Evolutionary conservation across 495 filamentous ascomycete genomes (phyloP).

Genomic region (Xylaria curta): DNA sequence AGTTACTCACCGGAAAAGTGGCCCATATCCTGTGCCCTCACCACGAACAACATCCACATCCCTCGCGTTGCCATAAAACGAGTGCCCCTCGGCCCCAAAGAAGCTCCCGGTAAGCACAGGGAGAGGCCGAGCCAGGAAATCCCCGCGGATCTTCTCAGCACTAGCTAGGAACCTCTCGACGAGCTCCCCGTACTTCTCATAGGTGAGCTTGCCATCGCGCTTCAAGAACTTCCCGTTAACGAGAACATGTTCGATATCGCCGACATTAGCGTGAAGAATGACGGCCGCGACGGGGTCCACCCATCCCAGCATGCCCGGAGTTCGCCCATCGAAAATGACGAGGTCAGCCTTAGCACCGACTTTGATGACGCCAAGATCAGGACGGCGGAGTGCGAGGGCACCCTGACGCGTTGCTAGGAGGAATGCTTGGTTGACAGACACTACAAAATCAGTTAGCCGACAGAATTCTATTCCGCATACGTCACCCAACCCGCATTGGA

Average conservation of each 20-base stretch:
- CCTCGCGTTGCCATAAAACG: conserved; percentile 26
- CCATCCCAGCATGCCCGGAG: conserved; percentile 56
- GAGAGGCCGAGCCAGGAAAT: conserved; percentile 22
- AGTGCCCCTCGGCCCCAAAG: conserved; percentile 30
- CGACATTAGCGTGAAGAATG: conserved; percentile 55
- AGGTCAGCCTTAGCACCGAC: conserved; percentile 57
- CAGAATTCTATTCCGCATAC: conserved; percentile 15
- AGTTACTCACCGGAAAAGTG: conserved; percentile 29
- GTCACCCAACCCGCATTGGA: neutral
- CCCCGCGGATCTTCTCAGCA: conserved; percentile 39
- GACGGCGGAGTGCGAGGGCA: conserved; percentile 50
- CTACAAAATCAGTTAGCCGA: neutral
- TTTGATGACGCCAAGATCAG: conserved; percentile 53
- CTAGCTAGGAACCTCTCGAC: conserved; percentile 41
- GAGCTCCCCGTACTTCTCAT: conserved; percentile 35
- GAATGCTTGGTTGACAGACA: conserved; percentile 58
- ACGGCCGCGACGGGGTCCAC: conserved; percentile 59
- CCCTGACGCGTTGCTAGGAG: conserved; percentile 56
- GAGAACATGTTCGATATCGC: conserved; percentile 55
- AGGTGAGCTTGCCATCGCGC: conserved; percentile 43
- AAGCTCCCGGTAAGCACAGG: conserved; percentile 29
- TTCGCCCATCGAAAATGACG: conserved; percentile 55
- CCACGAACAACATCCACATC: conserved; percentile 33
- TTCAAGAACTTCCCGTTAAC: conserved; percentile 55
- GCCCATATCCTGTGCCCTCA: conserved; percentile 37